Base-by-base conservation (phyloP, 2,329 filamentous ascomycete genomes). In the Fusarium sulawesiense region DNA sequence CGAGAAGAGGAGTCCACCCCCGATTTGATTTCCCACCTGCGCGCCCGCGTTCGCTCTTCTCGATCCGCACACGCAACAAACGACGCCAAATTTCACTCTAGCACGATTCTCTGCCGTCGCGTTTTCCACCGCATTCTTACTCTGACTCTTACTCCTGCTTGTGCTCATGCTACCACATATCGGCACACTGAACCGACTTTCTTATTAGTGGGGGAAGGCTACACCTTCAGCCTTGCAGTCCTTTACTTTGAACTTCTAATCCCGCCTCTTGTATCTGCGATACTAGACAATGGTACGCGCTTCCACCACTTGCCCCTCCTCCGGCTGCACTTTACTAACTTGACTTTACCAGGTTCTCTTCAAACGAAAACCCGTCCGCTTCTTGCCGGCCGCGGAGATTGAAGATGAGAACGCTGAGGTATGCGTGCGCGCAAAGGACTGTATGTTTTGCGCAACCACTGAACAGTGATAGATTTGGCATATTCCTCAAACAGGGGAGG, bases 341-440 rank as follows among this genome's bases (percentile, higher is more conserved):
- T 25, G 21, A 12, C 40, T 32, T 59, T 27, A 48, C 32, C 62
- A 98, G 95, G 95, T 99, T 75, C 87, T 97, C 71, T 98, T 93
- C 82, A 98, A 98, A 84, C 90, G 96, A 76, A 98, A 98, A 83
- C 94, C 94, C 60, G 94, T 98, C 77, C 90, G 93, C 82, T 92
- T 93, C 78, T 84, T 94, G 72, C 87, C 92, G 51, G 86, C 87
- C 49, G 91, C 92, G 23, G 84, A 87, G 55, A 88, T 95, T 72
- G 87, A 94, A 73, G 90, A 96, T 84, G 93, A 97, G 72, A 89
- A 92, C 76, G 86, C 88, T 74, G 94, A 98, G 88, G 94, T 95
- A 86, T 78, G 64, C 57, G 61, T 54, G 53, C 68, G 63, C 60
- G 55, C 57, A 71, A 65, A 48, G n/a, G 53, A 50, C 58, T 59